Base-by-base conservation (phyloP, 257 asterid species). In the Solanum chilense region DNA sequence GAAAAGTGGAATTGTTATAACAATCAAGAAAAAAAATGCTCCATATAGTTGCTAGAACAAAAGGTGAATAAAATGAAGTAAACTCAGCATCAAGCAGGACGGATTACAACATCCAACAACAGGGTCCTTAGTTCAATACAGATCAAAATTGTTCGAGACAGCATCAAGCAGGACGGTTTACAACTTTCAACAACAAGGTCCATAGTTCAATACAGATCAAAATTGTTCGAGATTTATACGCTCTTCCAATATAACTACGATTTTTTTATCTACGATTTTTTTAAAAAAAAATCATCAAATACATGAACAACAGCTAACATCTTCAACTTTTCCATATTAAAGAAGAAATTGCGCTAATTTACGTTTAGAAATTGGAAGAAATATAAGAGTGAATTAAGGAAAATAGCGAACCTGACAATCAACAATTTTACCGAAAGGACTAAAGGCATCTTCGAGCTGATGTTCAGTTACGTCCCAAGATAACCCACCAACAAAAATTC, bases 401-500 rank as follows among this genome's bases (percentile, higher is more conserved):
- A 12, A 64, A 86, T 88, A 85, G 60, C 18, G 64, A 86, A 97
- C 99, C 99, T 97, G 99, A 91, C 96, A 92, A 88, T 93, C 96
- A 71, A 97, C 86, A 88, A 97, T 88, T 92, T 94, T 97, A 42
- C 99, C 99, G 86, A 92, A 97, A 87, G 96, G 98, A 88, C 89
- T 86, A 84, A 97, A 97, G 85, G 98, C 94, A 84, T 87, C 93
- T 88, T 97, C 98, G 14, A 97, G 98, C 96, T 97, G 98, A 86
- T 98, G 96, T 83, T 95, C 98, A 20, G 95, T 94, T 58, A 97
- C 93, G 77, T 95, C 96, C 95, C 94, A 92, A 37, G 98, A 92
- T 84, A 97, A 93, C 5, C 99, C 99, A 64, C 99, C 99, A 1
- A 97, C 93, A 89, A 95, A 97, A 68, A 97, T 91, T 69, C 99